These are phyloP conservation scores for Cornus florida DNA, from an alignment of 148 eudicot genomes.

Conservation along the genomic window DNA sequence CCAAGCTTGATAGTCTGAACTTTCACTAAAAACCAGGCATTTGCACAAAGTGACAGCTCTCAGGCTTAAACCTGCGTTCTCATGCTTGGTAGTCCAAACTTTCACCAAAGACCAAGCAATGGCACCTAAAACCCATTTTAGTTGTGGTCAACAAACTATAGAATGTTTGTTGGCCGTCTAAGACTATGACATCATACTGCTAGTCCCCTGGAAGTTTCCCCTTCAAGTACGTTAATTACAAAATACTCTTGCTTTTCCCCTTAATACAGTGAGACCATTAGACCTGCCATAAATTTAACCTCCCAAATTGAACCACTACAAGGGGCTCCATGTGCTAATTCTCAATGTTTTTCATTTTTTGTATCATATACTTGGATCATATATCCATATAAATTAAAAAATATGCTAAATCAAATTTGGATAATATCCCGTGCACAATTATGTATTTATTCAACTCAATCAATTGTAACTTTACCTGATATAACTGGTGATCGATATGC, in stretches of 20 bases:
- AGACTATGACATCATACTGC: not conserved
- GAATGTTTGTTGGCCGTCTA: not conserved
- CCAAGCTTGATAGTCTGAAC: too few species aligned
- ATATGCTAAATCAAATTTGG: not conserved
- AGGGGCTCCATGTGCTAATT: not conserved
- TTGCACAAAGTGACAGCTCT: too few species aligned
- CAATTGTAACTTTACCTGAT: not conserved
- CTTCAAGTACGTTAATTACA: not conserved
- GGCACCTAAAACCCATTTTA: too few species aligned
- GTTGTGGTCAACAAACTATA: not conserved
- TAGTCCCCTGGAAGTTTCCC: not conserved
- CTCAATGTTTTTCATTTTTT: not conserved
- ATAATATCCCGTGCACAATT: not conserved
- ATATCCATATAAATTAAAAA: not conserved
- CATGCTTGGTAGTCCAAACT: too few species aligned
- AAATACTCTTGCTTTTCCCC: not conserved
- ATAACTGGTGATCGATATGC: conserved; percentile 39
- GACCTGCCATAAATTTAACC: not conserved
- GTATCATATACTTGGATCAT: not conserved
- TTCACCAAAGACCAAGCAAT: too few species aligned
- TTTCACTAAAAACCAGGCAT: too few species aligned
- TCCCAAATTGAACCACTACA: not conserved
- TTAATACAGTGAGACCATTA: not conserved
- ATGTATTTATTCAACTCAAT: not conserved
- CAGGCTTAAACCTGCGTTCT: too few species aligned